Conservation (phyloP, 495 filamentous ascomycete genomes). For the Pyrenopolyporus hunteri region DNA sequence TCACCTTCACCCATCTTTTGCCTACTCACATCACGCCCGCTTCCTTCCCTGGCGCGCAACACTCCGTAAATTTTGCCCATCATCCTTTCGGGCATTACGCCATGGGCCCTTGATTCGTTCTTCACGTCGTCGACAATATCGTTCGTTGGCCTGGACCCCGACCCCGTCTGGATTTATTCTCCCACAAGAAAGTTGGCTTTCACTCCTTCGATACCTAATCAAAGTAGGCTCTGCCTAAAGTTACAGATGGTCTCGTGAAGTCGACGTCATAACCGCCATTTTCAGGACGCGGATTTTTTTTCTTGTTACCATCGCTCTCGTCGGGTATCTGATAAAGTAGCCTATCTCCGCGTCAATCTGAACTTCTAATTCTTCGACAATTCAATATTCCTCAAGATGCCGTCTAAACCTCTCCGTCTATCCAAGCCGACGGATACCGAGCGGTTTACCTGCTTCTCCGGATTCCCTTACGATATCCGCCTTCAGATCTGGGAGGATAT, state of each 20-base stretch:
- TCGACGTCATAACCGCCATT: not conserved
- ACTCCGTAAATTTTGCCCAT: not conserved
- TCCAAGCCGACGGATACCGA: slow-evolving; percentile 18
- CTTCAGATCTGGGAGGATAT: slow-evolving; percentile 36
- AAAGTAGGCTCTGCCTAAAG: not conserved
- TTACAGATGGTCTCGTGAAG: slow-evolving; percentile 3
- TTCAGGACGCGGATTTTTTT: slow-evolving; percentile 6
- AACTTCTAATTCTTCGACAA: too few species aligned
- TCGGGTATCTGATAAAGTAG: too few species aligned
- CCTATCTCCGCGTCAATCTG: too few species aligned
- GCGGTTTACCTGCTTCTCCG: slow-evolving; percentile 29
- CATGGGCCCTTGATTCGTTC: slow-evolving; percentile 22
- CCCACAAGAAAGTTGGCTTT: slow-evolving; percentile 1
- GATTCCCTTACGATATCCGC: slow-evolving; percentile 40
- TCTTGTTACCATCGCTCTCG: not conserved
- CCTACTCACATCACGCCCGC: not conserved
- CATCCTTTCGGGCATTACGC: slow-evolving; percentile 1
- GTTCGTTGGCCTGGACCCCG: slow-evolving; percentile 17
- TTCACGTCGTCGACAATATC: slow-evolving; percentile 18
- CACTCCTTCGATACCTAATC: slow-evolving; percentile 4
- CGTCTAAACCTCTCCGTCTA: slow-evolving; percentile 18
- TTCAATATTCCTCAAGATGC: slow-evolving; percentile 17
- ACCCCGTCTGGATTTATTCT: not conserved
- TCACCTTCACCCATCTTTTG: not conserved
- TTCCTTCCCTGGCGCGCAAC: not conserved